Conservation (phyloP, 78 protist species). For the Dictyostelium intermedium region DNA sequence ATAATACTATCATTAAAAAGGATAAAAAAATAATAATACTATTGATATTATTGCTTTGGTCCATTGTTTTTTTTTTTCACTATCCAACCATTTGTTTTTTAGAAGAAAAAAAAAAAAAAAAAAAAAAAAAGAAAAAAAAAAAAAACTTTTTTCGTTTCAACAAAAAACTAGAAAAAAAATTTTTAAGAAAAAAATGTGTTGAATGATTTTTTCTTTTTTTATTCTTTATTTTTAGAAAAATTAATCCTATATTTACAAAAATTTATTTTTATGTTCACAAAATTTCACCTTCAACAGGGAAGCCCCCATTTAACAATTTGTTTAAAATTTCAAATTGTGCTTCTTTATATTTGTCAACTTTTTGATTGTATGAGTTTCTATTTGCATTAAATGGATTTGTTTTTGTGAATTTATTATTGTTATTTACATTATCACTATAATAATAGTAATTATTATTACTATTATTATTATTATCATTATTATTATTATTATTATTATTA, state of each 20-base stretch:
- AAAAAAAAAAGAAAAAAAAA: background rate
- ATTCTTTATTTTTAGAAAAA: too few relatives aligned
- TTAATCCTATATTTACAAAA: too few relatives aligned
- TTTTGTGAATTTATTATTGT: background rate
- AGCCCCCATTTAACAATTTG: background rate
- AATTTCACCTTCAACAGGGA: background rate
- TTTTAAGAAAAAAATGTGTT: too few relatives aligned
- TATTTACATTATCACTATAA: background rate
- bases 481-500: background rate
- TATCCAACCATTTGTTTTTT: background rate
- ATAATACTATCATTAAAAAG: background rate
- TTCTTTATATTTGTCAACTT: background rate
- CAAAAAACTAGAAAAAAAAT: too few relatives aligned
- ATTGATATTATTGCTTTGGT: background rate
- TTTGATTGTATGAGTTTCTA: too few relatives aligned
- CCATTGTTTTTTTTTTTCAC: background rate
- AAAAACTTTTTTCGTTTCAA: background rate
- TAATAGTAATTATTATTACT: background rate
- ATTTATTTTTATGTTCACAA: background rate
- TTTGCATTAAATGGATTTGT: background rate
- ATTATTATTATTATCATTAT: background rate
- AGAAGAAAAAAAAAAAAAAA: background rate
- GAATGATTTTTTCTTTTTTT: too few relatives aligned
- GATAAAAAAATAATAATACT: background rate
- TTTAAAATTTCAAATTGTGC: background rate